Percentiles rank a stretch among this genome's conserved stretches.
Evolutionary conservation across 2,329 filamentous ascomycete species (phyloP).

Genomic region (Paecilomyces sp.): DNA sequence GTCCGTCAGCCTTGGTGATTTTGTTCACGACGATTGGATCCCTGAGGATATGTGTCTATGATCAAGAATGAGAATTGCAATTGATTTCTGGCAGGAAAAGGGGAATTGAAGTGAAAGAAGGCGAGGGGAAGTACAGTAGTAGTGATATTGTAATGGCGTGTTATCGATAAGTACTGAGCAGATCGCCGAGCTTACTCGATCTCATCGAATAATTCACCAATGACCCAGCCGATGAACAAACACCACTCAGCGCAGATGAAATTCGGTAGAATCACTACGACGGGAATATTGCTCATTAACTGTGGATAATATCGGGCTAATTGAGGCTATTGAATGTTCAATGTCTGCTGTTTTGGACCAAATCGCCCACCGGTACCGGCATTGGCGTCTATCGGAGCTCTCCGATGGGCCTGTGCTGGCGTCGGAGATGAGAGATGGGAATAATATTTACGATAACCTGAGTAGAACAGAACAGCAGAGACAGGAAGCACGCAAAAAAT

Average conservation of each 20-base stretch:
- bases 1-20: background rate
- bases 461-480: too few species aligned
- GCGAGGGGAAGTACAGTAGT: background rate
- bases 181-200: background rate
- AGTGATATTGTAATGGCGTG: background rate
- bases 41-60: background rate
- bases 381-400: background rate
- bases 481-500: too few species aligned
- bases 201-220: background rate
- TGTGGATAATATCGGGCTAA: background rate
- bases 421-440: background rate
- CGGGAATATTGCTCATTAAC: background rate
- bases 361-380: background rate
- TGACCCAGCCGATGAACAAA: background rate
- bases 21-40: background rate
- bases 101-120: background rate
- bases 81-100: background rate
- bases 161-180: background rate
- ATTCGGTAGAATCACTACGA: background rate
- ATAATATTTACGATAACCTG: background rate
- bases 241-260: background rate
- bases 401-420: background rate
- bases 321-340: background rate
- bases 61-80: background rate
- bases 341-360: background rate